phyloP scores from a whole-genome alignment of 331 rosid species.

The Cucumis variabilis region DNA sequence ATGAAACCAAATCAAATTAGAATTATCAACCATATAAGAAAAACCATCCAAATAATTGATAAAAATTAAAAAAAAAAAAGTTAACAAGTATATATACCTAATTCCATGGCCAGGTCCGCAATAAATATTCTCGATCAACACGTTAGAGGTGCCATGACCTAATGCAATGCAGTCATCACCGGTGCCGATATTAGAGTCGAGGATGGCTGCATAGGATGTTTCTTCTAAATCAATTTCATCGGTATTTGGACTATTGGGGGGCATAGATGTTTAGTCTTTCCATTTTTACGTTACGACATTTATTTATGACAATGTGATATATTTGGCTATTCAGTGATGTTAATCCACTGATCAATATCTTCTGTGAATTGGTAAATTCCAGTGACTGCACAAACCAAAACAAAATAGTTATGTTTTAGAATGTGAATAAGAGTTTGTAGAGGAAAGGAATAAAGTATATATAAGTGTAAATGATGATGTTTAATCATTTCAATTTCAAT shows the following conservation, averaged over 20 bases:
- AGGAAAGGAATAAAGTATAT: too few relatives aligned
- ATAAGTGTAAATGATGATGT: too few relatives aligned
- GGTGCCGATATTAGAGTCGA: neutral
- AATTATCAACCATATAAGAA: too few relatives aligned
- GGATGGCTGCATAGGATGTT: neutral
- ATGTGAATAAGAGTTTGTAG: too few relatives aligned
- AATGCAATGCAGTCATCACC: neutral
- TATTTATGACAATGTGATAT: neutral
- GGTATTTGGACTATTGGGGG: neutral
- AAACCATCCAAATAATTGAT: too few relatives aligned
- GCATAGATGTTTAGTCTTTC: neutral
- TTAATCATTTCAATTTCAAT: too few relatives aligned
- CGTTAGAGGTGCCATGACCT: neutral
- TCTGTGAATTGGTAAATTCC: neutral
- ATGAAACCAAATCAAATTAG: neutral
- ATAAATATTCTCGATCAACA: neutral
- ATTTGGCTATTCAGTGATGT: neutral
- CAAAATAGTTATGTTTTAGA: neutral
- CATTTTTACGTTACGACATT: neutral
- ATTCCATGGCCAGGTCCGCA: conserved; percentile 21
- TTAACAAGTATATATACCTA: neutral
- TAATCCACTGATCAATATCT: neutral
- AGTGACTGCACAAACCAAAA: neutral
- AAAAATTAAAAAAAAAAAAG: too few relatives aligned
- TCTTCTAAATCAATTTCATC: neutral